Evolutionary conservation across 2,329 filamentous ascomycete species (phyloP).

Genomic region (Trichoderma sp.): DNA sequence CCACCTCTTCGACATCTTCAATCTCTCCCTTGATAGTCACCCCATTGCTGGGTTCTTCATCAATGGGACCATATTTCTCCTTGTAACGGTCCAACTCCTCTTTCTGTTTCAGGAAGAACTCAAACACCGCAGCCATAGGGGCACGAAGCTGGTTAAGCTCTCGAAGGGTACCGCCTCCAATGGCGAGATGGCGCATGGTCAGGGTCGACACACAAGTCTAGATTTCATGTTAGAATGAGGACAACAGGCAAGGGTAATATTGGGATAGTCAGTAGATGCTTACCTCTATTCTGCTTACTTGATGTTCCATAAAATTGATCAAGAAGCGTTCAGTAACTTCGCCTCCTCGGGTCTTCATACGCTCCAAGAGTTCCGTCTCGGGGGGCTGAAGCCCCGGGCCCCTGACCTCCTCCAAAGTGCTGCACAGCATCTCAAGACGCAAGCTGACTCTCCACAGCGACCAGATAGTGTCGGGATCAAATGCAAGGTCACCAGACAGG

Average conservation of each 20-base stretch:
- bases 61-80: conserved; percentile 48
- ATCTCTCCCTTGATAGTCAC: conserved; percentile 30
- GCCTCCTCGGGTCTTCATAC: conserved; percentile 63
- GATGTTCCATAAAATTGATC: conserved; percentile 87
- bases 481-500: conserved; percentile 61
- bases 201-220: conserved; percentile 81
- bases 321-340: conserved; percentile 88
- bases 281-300: conserved; percentile 94
- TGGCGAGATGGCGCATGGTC: conserved; percentile 72
- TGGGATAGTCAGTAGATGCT: conserved; percentile 31
- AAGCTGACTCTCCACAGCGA: conserved; percentile 84
- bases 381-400: conserved; percentile 67
- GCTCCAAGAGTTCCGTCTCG: conserved; percentile 78
- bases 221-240: not conserved
- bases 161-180: conserved; percentile 60
- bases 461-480: conserved; percentile 86
- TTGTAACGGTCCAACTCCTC: conserved; percentile 63
- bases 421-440: conserved; percentile 89
- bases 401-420: conserved; percentile 71
- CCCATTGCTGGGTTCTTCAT: conserved; percentile 21
- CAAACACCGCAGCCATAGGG: conserved; percentile 72
- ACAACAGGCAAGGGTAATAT: not conserved
- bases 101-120: conserved; percentile 58
- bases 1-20: conserved; percentile 22
- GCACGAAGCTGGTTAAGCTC: conserved; percentile 70